phyloP scores from a whole-genome alignment of 2,329 filamentous ascomycete genomes.

The Calonectria leucothoes region DNA sequence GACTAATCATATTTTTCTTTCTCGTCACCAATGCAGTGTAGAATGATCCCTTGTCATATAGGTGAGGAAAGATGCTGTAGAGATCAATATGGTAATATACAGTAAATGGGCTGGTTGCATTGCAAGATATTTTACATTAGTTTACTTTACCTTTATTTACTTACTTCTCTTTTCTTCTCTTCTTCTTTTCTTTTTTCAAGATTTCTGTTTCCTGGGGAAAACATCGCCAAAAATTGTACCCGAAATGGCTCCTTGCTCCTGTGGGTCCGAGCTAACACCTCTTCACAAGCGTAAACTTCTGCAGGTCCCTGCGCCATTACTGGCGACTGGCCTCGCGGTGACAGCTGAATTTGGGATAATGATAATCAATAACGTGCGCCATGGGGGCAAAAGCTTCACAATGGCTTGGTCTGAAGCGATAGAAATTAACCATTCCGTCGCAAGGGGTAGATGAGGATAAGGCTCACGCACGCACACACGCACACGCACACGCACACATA shows the following conservation, averaged over 20 bases:
- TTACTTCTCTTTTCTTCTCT: background rate
- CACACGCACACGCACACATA: background rate
- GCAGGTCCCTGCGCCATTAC: background rate
- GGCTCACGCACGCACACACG: background rate
- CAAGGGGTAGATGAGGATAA: background rate
- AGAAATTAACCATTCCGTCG: background rate
- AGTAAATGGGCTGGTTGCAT: background rate
- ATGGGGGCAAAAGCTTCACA: background rate
- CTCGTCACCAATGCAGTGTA: background rate
- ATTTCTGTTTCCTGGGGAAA: background rate
- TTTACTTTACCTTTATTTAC: no score
- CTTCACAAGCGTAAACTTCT: background rate
- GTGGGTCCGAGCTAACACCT: background rate
- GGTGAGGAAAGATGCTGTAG: background rate
- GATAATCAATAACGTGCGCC: background rate
- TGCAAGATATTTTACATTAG: background rate
- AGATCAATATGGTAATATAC: background rate
- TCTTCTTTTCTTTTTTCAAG: background rate
- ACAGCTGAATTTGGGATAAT: background rate
- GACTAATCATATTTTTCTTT: background rate
- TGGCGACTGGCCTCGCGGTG: background rate
- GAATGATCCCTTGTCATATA: background rate
- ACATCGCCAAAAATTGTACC: background rate
- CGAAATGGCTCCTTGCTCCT: background rate
- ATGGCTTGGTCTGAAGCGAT: background rate